Conservation (phyloP, 371 early-diverging fungal genomes). For the Capillidium heterosporum region DNA sequence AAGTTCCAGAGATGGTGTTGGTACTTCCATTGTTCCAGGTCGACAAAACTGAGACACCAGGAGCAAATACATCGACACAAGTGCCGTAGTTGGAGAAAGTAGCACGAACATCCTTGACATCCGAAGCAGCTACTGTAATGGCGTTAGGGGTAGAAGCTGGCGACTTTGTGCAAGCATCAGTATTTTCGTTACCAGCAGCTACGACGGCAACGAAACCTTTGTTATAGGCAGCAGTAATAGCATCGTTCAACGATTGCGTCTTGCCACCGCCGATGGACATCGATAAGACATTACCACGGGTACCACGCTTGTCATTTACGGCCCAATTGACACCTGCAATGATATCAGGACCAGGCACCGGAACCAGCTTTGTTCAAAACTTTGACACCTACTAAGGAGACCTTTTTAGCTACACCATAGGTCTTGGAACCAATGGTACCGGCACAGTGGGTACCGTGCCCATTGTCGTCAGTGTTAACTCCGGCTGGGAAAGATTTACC, state of each 20-base stretch:
- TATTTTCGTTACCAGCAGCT: slow-evolving; percentile 42
- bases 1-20: slow-evolving; percentile 21
- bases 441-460: slow-evolving; percentile 44
- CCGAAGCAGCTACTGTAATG: slow-evolving; percentile 46
- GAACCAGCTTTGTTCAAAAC: slow-evolving; percentile 14
- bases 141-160: slow-evolving; percentile 35
- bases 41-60: slow-evolving; percentile 27
- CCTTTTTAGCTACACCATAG: slow-evolving; percentile 11
- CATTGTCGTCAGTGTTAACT: background rate
- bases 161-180: slow-evolving; percentile 33
- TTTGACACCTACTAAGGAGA: slow-evolving; percentile 77
- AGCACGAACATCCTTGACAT: slow-evolving; percentile 31
- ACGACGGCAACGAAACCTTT: slow-evolving; percentile 29
- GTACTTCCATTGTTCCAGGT: slow-evolving; percentile 21
- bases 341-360: slow-evolving; percentile 11
- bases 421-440: background rate
- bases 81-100: slow-evolving; percentile 51
- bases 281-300: slow-evolving; percentile 20
- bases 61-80: slow-evolving; percentile 49
- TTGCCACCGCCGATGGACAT: slow-evolving; percentile 26
- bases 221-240: slow-evolving; percentile 14
- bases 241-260: slow-evolving; percentile 13
- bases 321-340: slow-evolving; percentile 12
- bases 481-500: background rate
- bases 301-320: slow-evolving; percentile 14